A percentile compares a stretch with the other conserved stretches of the same genome.
Conservation (phyloP, 2,329 filamentous ascomycete genomes). For the Fusarium marasasianum region DNA sequence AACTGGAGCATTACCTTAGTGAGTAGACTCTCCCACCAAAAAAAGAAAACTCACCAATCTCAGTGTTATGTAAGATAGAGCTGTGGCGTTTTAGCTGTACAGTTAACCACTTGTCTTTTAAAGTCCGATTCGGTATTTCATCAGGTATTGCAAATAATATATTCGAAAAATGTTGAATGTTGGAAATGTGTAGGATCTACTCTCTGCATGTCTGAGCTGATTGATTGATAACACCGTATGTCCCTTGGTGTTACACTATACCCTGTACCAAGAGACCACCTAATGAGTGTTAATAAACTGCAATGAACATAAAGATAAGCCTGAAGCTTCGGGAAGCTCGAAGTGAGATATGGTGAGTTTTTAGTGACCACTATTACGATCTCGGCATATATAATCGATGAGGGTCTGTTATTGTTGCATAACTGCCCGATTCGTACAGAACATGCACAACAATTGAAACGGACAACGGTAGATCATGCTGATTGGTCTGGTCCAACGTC, state of each 20-base stretch:
- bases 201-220: background rate
- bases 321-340: background rate
- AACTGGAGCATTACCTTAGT: background rate
- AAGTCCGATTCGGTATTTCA: background rate
- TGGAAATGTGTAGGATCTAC: background rate
- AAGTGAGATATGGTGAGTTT: background rate
- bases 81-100: background rate
- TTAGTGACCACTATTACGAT: background rate
- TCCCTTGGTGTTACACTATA: background rate
- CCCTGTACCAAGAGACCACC: background rate
- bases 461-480: background rate
- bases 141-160: background rate
- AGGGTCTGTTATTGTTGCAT: background rate
- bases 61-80: background rate
- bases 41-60: background rate
- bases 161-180: background rate
- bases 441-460: background rate
- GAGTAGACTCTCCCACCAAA: background rate
- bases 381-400: background rate
- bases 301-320: background rate
- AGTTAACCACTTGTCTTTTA: background rate
- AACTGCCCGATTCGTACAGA: background rate
- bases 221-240: background rate
- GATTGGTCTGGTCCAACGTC: slow-evolving; percentile 8
- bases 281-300: background rate